Percentiles rank a stretch among this genome's conserved stretches.
These are phyloP conservation scores for Neophaeococcomyces aloes DNA, from an alignment of 2,329 filamentous ascomycete species.

Conservation along the genomic window DNA sequence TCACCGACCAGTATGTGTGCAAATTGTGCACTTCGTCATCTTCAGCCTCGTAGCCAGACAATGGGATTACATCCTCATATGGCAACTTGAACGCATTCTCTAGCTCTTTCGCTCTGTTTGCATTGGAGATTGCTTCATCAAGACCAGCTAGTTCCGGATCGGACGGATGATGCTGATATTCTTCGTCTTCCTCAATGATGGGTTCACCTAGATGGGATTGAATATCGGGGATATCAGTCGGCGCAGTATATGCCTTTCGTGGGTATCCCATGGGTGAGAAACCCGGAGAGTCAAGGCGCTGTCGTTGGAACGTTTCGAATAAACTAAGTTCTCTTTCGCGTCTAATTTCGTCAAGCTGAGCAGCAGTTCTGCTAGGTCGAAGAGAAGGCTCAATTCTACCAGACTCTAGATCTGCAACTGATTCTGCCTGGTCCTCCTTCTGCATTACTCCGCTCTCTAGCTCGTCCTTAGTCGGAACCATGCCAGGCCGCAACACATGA, in stretches of 20 bases:
- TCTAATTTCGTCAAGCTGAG: slow-evolving; percentile 10
- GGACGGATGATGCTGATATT: neutral
- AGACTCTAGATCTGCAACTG: slow-evolving; percentile 8
- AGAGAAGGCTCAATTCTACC: slow-evolving; percentile 12
- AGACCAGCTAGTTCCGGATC: slow-evolving; percentile 8
- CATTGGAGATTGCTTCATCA: slow-evolving; percentile 9
- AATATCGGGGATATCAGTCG: neutral
- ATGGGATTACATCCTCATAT: slow-evolving; percentile 35
- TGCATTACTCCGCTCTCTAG: slow-evolving; percentile 22
- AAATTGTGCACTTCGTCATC: slow-evolving; percentile 43
- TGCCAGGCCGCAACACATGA: slow-evolving; percentile 43
- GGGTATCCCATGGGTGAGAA: slow-evolving; percentile 5
- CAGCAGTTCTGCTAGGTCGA: slow-evolving; percentile 6
- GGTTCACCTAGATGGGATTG: slow-evolving; percentile 7
- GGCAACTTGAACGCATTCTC: slow-evolving; percentile 25
- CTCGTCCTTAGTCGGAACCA: slow-evolving; percentile 39
- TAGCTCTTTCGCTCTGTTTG: slow-evolving; percentile 5
- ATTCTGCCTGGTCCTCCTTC: slow-evolving; percentile 3
- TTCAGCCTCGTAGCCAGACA: slow-evolving; percentile 32
- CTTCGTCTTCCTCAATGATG: slow-evolving; percentile 11
- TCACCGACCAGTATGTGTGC: slow-evolving; percentile 38
- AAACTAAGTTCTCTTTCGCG: slow-evolving; percentile 11
- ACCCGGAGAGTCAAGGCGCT: slow-evolving; percentile 5
- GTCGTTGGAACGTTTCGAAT: slow-evolving; percentile 8
- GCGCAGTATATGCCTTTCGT: slow-evolving; percentile 6